phyloP scores from a whole-genome alignment of 352 stramenopile species.

The Pythium rishiriense region DNA sequence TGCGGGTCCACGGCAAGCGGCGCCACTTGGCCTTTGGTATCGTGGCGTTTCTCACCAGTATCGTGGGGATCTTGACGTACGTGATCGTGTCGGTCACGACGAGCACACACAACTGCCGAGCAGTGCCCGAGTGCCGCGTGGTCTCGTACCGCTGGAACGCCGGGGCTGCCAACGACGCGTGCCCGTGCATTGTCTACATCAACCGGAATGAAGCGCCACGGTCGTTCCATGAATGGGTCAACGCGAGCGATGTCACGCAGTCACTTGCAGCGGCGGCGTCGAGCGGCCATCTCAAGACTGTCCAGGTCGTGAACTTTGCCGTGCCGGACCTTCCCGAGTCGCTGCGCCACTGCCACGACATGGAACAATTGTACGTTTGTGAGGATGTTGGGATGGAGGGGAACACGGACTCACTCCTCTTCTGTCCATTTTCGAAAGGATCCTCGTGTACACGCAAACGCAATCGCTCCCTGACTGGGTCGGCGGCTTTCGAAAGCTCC shows the following conservation, averaged over 20 bases:
- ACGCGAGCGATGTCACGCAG: conserved; percentile 16
- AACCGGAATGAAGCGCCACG: conserved; percentile 8
- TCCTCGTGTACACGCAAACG: conserved; percentile 32
- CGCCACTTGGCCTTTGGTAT: conserved; percentile 17
- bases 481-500: conserved; percentile 14
- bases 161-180: conserved; percentile 1
- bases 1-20: conserved; percentile 10
- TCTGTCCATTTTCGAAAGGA: conserved; percentile 7
- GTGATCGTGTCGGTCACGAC: conserved; percentile 8
- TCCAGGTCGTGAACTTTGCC: conserved; percentile 32
- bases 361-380: conserved; percentile 31
- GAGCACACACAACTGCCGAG: conserved; percentile 2
- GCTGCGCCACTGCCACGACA: conserved; percentile 14
- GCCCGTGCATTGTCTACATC: conserved; percentile 34
- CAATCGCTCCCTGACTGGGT: conserved; percentile 23
- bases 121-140: conserved; percentile 17
- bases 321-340: conserved; percentile 17
- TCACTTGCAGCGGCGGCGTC: conserved; percentile 13
- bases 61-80: conserved; percentile 12
- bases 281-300: conserved; percentile 22
- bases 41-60: conserved; percentile 16
- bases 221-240: conserved; percentile 19
- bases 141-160: conserved; percentile 23
- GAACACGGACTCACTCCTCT: no score
- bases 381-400: no score